Evolutionary conservation across 2,329 filamentous ascomycete species (phyloP).

Genomic region (Clarireedia hainanense): DNA sequence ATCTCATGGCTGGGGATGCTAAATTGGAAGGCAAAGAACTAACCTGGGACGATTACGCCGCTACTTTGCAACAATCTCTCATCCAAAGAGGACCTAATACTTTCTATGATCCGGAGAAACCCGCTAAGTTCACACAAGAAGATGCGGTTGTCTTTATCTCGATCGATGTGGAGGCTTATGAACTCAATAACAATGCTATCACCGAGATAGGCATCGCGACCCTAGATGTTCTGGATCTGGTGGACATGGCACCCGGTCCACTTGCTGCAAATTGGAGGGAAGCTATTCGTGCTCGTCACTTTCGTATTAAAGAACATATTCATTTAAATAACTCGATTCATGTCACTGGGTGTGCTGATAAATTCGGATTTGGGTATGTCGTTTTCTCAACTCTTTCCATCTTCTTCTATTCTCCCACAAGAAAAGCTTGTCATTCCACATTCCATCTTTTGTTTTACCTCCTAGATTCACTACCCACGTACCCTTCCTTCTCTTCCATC

Average conservation of each 20-base stretch:
- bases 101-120: constrained; percentile 37
- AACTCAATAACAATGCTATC: constrained; percentile 55
- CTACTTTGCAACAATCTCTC: constrained; percentile 20
- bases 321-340: constrained; percentile 60
- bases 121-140: constrained; percentile 41
- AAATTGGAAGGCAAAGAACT: constrained; percentile 14
- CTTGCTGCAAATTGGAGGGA: constrained; percentile 59
- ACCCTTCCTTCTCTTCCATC: background rate
- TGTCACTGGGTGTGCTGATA: constrained; percentile 64
- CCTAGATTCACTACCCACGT: too few species aligned
- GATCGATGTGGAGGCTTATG: constrained; percentile 78
- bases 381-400: background rate
- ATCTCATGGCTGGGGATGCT: background rate
- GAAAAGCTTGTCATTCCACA: too few species aligned
- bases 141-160: constrained; percentile 61
- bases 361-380: constrained; percentile 66
- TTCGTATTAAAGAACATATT: constrained; percentile 64
- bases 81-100: constrained; percentile 21
- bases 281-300: constrained; percentile 62
- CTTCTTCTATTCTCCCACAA: background rate
- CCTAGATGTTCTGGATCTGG: constrained; percentile 59
- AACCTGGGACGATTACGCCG: constrained; percentile 22
- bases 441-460: too few species aligned
- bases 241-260: constrained; percentile 48
- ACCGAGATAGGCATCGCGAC: constrained; percentile 83